Conservation (phyloP, 192 early-diverging fungal genomes). For the Oehlia diaphana region DNA sequence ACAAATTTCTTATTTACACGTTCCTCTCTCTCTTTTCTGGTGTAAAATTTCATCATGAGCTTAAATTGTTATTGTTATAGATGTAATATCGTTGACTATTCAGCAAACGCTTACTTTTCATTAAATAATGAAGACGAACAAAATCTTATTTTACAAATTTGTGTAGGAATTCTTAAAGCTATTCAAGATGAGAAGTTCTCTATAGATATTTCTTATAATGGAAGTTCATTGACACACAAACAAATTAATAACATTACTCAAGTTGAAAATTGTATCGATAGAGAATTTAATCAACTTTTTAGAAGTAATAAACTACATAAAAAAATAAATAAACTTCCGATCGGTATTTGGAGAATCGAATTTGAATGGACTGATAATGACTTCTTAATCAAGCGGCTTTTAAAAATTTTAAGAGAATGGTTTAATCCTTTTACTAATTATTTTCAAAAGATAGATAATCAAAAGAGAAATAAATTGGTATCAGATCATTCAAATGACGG, state of each 20-base stretch:
- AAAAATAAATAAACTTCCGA: background rate
- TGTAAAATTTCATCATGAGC: background rate
- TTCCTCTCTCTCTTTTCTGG: too few relatives aligned
- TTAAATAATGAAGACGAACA: conserved; percentile 7
- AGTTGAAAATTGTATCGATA: background rate
- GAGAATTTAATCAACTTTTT: background rate
- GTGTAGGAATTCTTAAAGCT: background rate
- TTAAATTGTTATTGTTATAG: background rate
- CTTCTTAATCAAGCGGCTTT: background rate
- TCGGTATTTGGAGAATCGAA: background rate
- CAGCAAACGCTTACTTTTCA: background rate
- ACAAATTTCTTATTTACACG: too few relatives aligned
- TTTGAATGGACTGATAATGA: background rate
- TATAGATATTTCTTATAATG: background rate
- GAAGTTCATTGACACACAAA: background rate
- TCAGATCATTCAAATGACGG: background rate
- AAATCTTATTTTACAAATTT: background rate
- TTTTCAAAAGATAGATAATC: background rate
- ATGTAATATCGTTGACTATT: background rate
- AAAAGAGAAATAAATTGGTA: background rate
- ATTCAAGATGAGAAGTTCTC: background rate
- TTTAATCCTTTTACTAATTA: background rate
- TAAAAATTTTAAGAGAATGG: background rate
- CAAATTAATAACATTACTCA: background rate
- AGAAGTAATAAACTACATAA: background rate